These are phyloP conservation scores for Chenopodium album DNA, from an alignment of 148 eudicot genomes.

Conservation along the genomic window DNA sequence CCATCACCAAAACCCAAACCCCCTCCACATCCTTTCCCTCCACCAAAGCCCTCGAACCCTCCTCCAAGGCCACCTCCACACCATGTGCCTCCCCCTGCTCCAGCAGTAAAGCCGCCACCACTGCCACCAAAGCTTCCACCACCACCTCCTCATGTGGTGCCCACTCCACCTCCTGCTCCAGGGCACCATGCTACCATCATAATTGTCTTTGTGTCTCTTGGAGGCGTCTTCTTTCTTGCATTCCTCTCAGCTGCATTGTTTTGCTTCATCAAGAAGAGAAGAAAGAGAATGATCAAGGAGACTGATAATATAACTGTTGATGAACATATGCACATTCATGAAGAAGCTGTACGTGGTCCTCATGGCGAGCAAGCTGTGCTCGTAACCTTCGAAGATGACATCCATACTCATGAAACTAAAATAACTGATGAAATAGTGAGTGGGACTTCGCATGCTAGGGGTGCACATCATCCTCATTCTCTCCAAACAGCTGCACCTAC, in stretches of 20 bases:
- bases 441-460: constrained; percentile 28
- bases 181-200: constrained; percentile 59
- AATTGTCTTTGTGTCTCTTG: constrained; percentile 60
- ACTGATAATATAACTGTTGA: constrained; percentile 52
- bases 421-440: constrained; percentile 43
- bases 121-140: constrained; percentile 38
- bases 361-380: constrained; percentile 56
- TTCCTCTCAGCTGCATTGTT: constrained; percentile 58
- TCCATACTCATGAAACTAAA: constrained; percentile 54
- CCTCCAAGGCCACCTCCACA: constrained; percentile 45
- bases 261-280: constrained; percentile 63
- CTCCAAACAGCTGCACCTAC: constrained; percentile 27
- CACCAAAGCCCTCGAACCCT: constrained; percentile 25
- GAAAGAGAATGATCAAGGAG: constrained; percentile 47
- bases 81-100: constrained; percentile 31
- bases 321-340: constrained; percentile 53
- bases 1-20: constrained; percentile 37
- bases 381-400: constrained; percentile 63
- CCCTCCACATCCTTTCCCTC: constrained; percentile 27
- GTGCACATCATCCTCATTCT: constrained; percentile 38
- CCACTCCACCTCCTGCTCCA: constrained; percentile 43
- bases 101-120: constrained; percentile 36
- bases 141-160: constrained; percentile 35
- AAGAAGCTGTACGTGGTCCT: constrained; percentile 63
- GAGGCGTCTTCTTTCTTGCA: constrained; percentile 78